Percentiles rank a stretch among this genome's conserved stretches.
These are phyloP conservation scores for Pichia paraexigua DNA, from an alignment of 805 yeast species.

Conservation along the genomic window DNA sequence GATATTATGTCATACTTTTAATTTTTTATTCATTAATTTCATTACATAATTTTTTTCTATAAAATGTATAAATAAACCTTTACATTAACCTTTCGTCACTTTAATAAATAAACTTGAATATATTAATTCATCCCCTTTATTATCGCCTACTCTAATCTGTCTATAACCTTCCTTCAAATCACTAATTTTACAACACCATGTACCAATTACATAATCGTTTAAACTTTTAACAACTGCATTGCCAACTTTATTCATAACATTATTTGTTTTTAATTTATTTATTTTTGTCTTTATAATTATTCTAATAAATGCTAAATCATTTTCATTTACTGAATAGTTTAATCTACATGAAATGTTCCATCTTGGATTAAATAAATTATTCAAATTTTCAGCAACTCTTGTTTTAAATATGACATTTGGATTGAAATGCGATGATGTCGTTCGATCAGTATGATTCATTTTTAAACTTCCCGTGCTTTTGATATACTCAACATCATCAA, in stretches of 20 bases:
- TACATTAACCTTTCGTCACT: conserved; percentile 17
- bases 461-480: conserved; percentile 3
- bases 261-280: conserved; percentile 14
- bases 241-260: conserved; percentile 7
- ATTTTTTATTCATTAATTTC: background rate
- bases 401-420: conserved; percentile 25
- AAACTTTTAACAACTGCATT: conserved; percentile 1
- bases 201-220: conserved; percentile 36
- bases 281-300: conserved; percentile 35
- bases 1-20: conserved; percentile 28
- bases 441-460: conserved; percentile 4
- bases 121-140: conserved; percentile 67
- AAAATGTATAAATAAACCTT: background rate
- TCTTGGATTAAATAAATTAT: conserved; percentile 81
- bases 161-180: conserved; percentile 72
- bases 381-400: conserved; percentile 29
- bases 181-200: conserved; percentile 51
- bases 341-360: conserved; percentile 61
- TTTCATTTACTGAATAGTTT: conserved; percentile 27
- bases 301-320: conserved; percentile 48
- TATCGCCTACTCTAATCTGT: conserved; percentile 68
- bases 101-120: conserved; percentile 40
- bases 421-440: background rate
- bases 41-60: background rate
- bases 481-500: background rate